phyloP scores from a whole-genome alignment of 75 land plant genomes.

The Selaginella moellendorffii region DNA sequence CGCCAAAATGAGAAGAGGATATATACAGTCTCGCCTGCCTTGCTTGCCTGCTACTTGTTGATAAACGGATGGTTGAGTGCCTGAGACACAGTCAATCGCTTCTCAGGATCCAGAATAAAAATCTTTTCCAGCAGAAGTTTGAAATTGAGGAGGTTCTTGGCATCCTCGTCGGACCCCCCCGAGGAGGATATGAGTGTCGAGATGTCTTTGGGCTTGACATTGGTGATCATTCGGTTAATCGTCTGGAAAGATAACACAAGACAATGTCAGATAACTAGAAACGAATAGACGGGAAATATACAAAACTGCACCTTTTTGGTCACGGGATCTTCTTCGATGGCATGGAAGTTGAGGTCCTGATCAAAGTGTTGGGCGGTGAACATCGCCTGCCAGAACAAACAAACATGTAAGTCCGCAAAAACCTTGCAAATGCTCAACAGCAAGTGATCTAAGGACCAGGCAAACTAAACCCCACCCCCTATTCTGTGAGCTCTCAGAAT shows the following conservation, averaged over 20 bases:
- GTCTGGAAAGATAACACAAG: slow-evolving; percentile 36
- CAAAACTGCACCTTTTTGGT: slow-evolving; percentile 99
- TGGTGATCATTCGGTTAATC: slow-evolving; percentile 57
- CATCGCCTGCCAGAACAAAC: slow-evolving; percentile 44
- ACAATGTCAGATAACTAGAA: too few species aligned
- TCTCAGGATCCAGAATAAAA: slow-evolving; percentile 94
- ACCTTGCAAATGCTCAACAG: too few species aligned
- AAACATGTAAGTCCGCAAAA: too few species aligned
- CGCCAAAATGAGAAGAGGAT: too few species aligned
- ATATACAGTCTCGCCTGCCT: too few species aligned
- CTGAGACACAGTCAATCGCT: slow-evolving; percentile 90
- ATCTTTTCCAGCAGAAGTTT: slow-evolving; percentile 87
- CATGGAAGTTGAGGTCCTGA: slow-evolving; percentile 86
- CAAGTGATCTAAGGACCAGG: too few species aligned
- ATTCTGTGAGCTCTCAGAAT: too few species aligned
- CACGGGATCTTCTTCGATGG: slow-evolving; percentile 95
- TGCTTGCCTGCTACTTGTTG: too few species aligned
- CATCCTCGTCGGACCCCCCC: slow-evolving; percentile 91
- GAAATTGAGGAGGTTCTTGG: slow-evolving; percentile 65
- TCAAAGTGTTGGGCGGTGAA: slow-evolving; percentile 90
- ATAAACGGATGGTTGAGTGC: slow-evolving; percentile 95
- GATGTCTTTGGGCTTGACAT: slow-evolving; percentile 86
- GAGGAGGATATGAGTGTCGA: slow-evolving; percentile 39
- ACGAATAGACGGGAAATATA: too few species aligned
- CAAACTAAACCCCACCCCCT: too few species aligned